Conservation (phyloP, 164 flowering plant species). For the Aristolochia fimbriata region DNA sequence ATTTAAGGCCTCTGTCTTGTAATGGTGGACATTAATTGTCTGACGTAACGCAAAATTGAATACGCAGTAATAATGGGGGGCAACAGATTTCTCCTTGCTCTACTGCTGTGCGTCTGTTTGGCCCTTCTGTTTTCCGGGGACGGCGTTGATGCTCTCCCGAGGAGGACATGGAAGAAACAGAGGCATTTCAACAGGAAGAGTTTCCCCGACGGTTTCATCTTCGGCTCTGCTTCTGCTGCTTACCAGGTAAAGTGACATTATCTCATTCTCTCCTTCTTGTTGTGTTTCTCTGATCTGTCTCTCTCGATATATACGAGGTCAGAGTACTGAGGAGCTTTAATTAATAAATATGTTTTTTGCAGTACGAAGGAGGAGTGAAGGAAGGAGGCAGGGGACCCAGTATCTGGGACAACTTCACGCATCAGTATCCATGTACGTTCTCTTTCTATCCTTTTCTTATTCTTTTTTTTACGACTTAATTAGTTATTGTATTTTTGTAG, state of each 20-base stretch:
- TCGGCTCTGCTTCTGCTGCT: conserved; percentile 7
- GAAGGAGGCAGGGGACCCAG: conserved; percentile 39
- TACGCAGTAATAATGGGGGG: background rate
- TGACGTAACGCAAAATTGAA: too few relatives aligned
- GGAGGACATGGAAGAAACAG: too few relatives aligned
- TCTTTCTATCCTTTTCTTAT: too few relatives aligned
- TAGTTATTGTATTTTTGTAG: too few relatives aligned
- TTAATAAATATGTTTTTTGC: background rate
- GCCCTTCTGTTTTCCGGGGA: background rate
- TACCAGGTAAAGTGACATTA: conserved; percentile 3
- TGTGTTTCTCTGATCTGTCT: too few relatives aligned
- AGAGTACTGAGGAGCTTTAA: too few relatives aligned
- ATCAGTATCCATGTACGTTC: conserved; percentile 3
- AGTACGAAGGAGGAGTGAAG: conserved; percentile 46
- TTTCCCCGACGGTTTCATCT: conserved; percentile 6
- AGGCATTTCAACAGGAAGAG: background rate
- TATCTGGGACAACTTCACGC: conserved; percentile 11
- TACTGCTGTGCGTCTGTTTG: background rate
- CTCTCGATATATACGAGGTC: too few relatives aligned
- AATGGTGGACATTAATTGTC: too few relatives aligned
- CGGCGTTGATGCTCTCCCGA: too few relatives aligned
- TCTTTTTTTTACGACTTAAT: too few relatives aligned
- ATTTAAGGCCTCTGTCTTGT: too few relatives aligned
- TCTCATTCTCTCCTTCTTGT: too few relatives aligned
- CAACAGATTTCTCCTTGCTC: background rate